phyloP scores from a whole-genome alignment of 495 filamentous ascomycete species.

The Annulohypoxylon maeteangense region DNA sequence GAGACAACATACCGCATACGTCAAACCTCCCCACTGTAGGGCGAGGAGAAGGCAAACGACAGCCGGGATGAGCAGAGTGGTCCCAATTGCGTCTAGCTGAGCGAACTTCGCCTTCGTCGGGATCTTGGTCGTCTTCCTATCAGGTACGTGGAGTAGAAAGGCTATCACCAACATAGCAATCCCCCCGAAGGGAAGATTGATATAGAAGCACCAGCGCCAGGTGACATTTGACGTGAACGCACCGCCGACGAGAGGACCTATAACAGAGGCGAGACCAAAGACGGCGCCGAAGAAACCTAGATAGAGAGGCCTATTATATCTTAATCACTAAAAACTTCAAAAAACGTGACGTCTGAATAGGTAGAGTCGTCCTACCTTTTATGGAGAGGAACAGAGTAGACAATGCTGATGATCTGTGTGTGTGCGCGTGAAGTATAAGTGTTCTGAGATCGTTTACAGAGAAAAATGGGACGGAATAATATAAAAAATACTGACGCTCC shows the following conservation, averaged over 20 bases:
- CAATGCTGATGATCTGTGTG: conserved; percentile 53
- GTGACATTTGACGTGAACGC: conserved; percentile 66
- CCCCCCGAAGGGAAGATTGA: conserved; percentile 75
- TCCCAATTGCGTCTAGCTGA: conserved; percentile 73
- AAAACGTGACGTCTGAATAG: no score
- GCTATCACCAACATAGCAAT: conserved; percentile 68
- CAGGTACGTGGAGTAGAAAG: conserved; percentile 63
- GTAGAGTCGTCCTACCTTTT: conserved; percentile 37
- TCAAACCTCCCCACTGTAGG: conserved; percentile 81
- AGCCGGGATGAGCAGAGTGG: conserved; percentile 70
- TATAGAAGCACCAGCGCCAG: conserved; percentile 84
- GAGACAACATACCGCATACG: conserved; percentile 54
- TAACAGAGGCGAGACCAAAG: conserved; percentile 72
- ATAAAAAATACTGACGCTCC: conserved; percentile 21
- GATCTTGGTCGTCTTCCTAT: conserved; percentile 53
- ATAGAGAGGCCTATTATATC: conserved; percentile 51
- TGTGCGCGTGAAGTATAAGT: no score
- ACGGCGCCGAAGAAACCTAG: conserved; percentile 57
- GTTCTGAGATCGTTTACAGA: neutral
- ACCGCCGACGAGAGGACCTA: conserved; percentile 73
- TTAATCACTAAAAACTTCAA: neutral
- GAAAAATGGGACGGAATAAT: neutral
- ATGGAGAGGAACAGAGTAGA: conserved; percentile 57
- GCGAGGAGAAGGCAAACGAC: conserved; percentile 76
- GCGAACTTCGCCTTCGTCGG: conserved; percentile 57